A percentile compares a stretch with the other conserved stretches of the same genome.
Evolutionary conservation across 495 filamentous ascomycete species (phyloP).

Genomic region (Sphaerosporella brunnea): DNA sequence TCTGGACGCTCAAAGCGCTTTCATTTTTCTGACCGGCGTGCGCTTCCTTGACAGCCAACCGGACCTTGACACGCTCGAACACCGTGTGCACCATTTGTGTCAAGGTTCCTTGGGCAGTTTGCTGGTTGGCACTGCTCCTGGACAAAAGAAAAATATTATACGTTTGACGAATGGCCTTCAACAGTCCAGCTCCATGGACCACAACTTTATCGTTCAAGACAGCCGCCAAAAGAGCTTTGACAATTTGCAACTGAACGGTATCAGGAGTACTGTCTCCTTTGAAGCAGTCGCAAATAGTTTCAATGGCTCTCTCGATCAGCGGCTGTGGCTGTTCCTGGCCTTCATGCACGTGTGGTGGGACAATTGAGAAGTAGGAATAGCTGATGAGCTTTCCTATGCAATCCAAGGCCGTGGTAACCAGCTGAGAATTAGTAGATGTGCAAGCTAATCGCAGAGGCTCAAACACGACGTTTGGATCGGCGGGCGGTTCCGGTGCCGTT

Average conservation of each 20-base stretch:
- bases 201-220: slow-evolving; percentile 97
- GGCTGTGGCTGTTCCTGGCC: slow-evolving; percentile 34
- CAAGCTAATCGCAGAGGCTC: slow-evolving; percentile 77
- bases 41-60: slow-evolving; percentile 73
- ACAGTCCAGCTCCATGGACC: slow-evolving; percentile 85
- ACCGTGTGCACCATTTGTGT: slow-evolving; percentile 99
- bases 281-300: slow-evolving; percentile 98
- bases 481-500: slow-evolving; percentile 45
- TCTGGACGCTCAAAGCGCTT: slow-evolving; percentile 12
- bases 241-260: slow-evolving; percentile 90
- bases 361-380: slow-evolving; percentile 80
- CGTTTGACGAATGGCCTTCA: slow-evolving; percentile 95
- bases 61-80: slow-evolving; percentile 80
- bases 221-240: slow-evolving; percentile 87
- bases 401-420: slow-evolving; percentile 81
- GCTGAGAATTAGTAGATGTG: slow-evolving; percentile 59
- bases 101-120: slow-evolving; percentile 86
- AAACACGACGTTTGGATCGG: slow-evolving; percentile 78
- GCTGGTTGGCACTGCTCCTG: slow-evolving; percentile 78
- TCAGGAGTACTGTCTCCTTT: slow-evolving; percentile 81
- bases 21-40: slow-evolving; percentile 21
- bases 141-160: slow-evolving; percentile 98
- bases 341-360: slow-evolving; percentile 25
- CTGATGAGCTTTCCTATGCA: slow-evolving; percentile 98
- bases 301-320: slow-evolving; percentile 91